phyloP scores from a whole-genome alignment of 179 eudicot species.

The Patellifolia procumbens region DNA sequence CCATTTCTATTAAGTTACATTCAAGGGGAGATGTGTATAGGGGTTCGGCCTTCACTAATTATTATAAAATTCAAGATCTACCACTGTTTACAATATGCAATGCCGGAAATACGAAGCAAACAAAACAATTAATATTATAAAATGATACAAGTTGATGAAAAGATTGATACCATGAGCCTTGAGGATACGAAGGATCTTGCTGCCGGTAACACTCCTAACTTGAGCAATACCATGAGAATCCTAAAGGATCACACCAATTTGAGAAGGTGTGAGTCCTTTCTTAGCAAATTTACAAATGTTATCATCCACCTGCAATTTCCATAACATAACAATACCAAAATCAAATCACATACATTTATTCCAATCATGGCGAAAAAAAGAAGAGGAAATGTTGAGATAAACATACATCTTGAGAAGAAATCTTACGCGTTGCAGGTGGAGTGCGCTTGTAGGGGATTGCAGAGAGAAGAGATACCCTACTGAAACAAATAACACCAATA shows the following conservation, averaged over 20 bases:
- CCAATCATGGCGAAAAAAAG: background rate
- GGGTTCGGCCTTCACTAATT: too few species aligned
- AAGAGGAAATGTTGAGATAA: background rate
- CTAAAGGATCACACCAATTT: slow-evolving; percentile 52
- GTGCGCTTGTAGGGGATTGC: slow-evolving; percentile 40
- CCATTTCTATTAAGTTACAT: too few species aligned
- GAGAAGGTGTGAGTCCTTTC: slow-evolving; percentile 47
- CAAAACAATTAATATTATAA: too few species aligned
- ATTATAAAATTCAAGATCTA: too few species aligned
- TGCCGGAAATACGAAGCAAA: too few species aligned
- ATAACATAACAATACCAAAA: too few species aligned
- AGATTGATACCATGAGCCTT: slow-evolving; percentile 43
- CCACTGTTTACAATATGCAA: too few species aligned
- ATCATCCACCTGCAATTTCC: slow-evolving; percentile 44
- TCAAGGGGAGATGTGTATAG: too few species aligned
- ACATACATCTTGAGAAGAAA: slow-evolving; percentile 32
- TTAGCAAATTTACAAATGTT: slow-evolving; percentile 48
- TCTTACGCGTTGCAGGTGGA: slow-evolving; percentile 39
- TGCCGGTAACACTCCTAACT: slow-evolving; percentile 47
- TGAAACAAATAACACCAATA: background rate
- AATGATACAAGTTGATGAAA: too few species aligned
- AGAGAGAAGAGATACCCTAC: slow-evolving; percentile 40
- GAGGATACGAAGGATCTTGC: slow-evolving; percentile 51
- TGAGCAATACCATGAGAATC: slow-evolving; percentile 60
- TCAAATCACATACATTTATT: background rate